Evolutionary conservation across 495 filamentous ascomycete species (phyloP).

Genomic region (Aspergillus avenaceus): DNA sequence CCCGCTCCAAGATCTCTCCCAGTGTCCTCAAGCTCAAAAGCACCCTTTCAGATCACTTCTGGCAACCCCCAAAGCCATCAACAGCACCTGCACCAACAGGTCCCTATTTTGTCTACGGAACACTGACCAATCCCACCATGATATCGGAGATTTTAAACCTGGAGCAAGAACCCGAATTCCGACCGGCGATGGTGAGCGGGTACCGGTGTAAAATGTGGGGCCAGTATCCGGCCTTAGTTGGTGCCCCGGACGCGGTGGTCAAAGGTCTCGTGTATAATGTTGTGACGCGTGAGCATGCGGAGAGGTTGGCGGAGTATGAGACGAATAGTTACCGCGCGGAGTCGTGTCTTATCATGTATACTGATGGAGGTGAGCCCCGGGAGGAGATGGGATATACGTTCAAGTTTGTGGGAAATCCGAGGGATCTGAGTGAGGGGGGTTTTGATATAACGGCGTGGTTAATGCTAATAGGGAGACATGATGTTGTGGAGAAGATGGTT

Average conservation of each 20-base stretch:
- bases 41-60: not conserved
- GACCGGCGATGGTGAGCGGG: conserved; percentile 12
- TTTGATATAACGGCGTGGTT: conserved; percentile 26
- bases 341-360: conserved; percentile 19
- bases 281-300: conserved; percentile 10
- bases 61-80: not conserved
- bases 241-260: conserved; percentile 12
- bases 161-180: conserved; percentile 8
- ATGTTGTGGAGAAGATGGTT: no score
- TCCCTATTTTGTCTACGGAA: conserved; percentile 35
- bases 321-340: conserved; percentile 18
- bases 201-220: conserved; percentile 23
- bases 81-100: conserved; percentile 9
- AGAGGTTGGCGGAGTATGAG: conserved; percentile 26
- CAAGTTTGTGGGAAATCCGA: conserved; percentile 24
- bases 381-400: conserved; percentile 20
- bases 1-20: not conserved
- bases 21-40: not conserved
- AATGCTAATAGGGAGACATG: no score
- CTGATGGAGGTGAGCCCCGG: conserved; percentile 12
- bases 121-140: conserved; percentile 18
- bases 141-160: conserved; percentile 17
- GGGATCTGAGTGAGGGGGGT: conserved; percentile 20
- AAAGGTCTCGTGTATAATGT: conserved; percentile 27
- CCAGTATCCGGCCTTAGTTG: conserved; percentile 25